Evolutionary conservation across 2,329 filamentous ascomycete genomes (phyloP), one percentile per base, ranked within the genome.

Genomic region (Monilinia fructicola): DNA sequence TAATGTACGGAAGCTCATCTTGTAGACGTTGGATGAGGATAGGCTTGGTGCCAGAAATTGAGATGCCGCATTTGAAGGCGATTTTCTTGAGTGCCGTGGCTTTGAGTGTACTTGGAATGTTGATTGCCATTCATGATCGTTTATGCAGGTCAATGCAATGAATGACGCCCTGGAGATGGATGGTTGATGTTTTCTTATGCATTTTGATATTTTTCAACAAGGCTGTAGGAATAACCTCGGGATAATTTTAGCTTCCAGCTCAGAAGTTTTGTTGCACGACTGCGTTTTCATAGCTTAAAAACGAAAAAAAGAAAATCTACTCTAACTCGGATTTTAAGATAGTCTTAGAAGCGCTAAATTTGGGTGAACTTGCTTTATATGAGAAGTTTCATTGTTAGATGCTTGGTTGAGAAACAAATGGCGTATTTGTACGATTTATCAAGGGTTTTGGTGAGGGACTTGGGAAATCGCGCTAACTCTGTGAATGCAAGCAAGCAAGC

Each of bases 51-150:
- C 89, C 89, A 0, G 84, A 80, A 1, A 79, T 82, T 31, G 82
- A 79, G 46, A 87, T 81, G 11, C 88, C 89, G 66, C 85, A 89
- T 68, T 82, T 81, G 65, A 82, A 81, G 6, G 88, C 86, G 48
- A 91, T 76, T 46, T 81, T 78, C 73, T 87, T 85, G 28, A 92
- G 78, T 56, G 86, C 79, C 53, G 78, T 75, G 40, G 79, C 74
- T 73, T 85, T 87, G 40, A 87, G 77, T 1, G 75, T 70, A 40
- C 73, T 68, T 55, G 67, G 72, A 28, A 76, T 68, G 35, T 61
- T 69, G 69, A 73, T 62, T 59, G 74, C 71, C 75, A 77, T 77
- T 70, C 73, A 75, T 74, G 54, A 52, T 70, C 46, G 21, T 63
- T 9, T 21, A 16, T 50, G 28, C 40, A 10, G 11, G 28, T 18